A percentile compares a stretch with the other conserved stretches of the same genome.
These are phyloP conservation scores for Fusarium citri DNA, from an alignment of 2,329 filamentous ascomycete genomes.

Conservation along the genomic window DNA sequence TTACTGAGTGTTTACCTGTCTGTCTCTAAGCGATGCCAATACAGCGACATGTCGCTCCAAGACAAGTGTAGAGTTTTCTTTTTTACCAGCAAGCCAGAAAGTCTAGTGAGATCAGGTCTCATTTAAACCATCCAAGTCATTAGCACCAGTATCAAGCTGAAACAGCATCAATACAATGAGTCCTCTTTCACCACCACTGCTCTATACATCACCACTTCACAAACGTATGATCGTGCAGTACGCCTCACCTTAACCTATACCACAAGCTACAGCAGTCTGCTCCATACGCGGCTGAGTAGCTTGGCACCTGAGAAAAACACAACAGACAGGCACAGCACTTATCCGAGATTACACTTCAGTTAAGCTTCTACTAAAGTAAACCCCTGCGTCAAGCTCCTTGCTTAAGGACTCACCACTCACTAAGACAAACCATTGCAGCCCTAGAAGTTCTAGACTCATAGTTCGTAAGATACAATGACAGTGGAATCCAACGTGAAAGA, in stretches of 20 bases:
- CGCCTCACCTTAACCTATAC: background rate
- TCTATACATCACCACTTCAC: too few relatives aligned
- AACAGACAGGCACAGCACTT: background rate
- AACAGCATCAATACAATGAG: accelerated
- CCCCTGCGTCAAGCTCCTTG: background rate
- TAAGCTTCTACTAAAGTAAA: background rate
- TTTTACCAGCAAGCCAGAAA: background rate
- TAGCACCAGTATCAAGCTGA: background rate
- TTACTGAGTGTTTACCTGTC: background rate
- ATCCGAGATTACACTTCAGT: constrained; percentile 2
- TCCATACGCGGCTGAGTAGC: background rate
- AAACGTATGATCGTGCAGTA: background rate
- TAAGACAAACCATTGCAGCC: too few relatives aligned
- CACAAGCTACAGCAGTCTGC: background rate
- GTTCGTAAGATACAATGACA: too few relatives aligned
- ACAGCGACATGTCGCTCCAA: too few relatives aligned
- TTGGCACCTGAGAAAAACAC: background rate
- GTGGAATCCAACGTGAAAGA: too few relatives aligned
- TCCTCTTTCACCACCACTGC: too few relatives aligned
- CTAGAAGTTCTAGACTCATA: too few relatives aligned
- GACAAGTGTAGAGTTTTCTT: background rate
- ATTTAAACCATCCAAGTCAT: too few relatives aligned
- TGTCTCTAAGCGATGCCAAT: background rate
- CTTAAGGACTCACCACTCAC: background rate
- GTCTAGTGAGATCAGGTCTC: background rate